Evolutionary conservation across 352 stramenopile genomes (phyloP), one percentile per base, ranked within the genome.

Genomic region (Globisporangium rhizosaccharum): DNA sequence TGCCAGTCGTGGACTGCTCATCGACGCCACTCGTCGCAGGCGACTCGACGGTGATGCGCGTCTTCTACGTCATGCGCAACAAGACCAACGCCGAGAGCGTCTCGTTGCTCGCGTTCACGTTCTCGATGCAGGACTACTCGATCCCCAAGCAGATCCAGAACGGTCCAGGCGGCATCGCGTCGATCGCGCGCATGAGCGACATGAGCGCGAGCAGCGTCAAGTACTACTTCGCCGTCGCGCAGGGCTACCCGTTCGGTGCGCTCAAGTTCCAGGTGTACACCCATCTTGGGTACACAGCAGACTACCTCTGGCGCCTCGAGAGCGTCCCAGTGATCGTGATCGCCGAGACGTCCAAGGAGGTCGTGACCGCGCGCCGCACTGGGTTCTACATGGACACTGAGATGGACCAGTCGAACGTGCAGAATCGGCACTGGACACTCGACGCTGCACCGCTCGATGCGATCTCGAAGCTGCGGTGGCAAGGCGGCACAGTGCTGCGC

Each of bases 381-480:
- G 57, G 57, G 47, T 56, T 56, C 52, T 78, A 72, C 20, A 66
- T 75, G 30, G 39, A 61, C 7, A 54, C 64, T 1, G 53, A 65
- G 20, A 57, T 62, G 0, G 64, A 75, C 15, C 72, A 82, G 33
- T 73, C 66, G 2, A 82, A 82, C 48, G 52, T 76, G 8, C 67
- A 76, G 44, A 70, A 65, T 20, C 36, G 42, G 44, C 44, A 56
- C 39, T 74, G 69, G 67, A 50, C 33, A 39, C 33, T 39, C 33
- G 33, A 39, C 33, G 33, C 33, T 1, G 33, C 33, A 8, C 33
- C 33, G 10, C 6, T 39, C 33, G 33, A 39, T 39, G 33, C 33
- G 33, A 39, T 39, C 33, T 39, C 33, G 10, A 39, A 39, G 33
- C 33, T n/a, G 39, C 41, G 8, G 68, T 67, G 11, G 50, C 80